Percentiles rank a stretch among this genome's conserved stretches.
These are phyloP conservation scores for Blastobotrys buckinghamii DNA, from an alignment of 1,139 yeast genomes.

Conservation along the genomic window DNA sequence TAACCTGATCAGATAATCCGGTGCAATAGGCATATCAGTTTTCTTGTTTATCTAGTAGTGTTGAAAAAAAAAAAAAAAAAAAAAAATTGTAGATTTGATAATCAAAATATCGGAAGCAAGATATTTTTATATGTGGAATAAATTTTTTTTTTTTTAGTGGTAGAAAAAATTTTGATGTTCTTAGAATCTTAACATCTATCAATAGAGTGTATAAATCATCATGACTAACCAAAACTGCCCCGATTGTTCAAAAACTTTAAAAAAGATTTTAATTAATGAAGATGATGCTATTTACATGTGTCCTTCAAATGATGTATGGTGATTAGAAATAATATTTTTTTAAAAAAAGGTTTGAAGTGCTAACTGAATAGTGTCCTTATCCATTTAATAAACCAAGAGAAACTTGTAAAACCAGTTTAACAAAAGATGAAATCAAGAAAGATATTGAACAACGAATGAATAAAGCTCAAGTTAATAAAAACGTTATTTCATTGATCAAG, in stretches of 20 bases:
- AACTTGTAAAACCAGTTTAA: slow-evolving; percentile 12
- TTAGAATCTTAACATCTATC: too few species aligned
- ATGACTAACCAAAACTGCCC: slow-evolving; percentile 19
- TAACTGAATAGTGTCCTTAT: slow-evolving; percentile 27
- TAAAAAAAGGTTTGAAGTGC: background rate
- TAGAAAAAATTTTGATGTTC: background rate
- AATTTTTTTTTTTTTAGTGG: background rate
- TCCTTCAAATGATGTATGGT: slow-evolving; percentile 15
- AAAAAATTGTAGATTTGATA: too few species aligned
- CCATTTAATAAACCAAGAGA: slow-evolving; percentile 29
- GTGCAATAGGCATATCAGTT: slow-evolving; percentile 37
- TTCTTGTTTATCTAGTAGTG: background rate
- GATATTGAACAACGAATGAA: slow-evolving; percentile 21
- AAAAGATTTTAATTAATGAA: slow-evolving; percentile 31
- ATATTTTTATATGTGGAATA: background rate
- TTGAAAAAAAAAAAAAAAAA: background rate
- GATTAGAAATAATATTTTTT: slow-evolving; percentile 13
- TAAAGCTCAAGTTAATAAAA: slow-evolving; percentile 15
- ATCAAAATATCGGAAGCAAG: background rate
- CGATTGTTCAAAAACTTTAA: slow-evolving; percentile 26
- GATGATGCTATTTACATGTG: slow-evolving; percentile 34
- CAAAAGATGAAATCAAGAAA: slow-evolving; percentile 17
- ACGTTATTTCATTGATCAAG: slow-evolving; percentile 12
- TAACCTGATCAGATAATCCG: slow-evolving; percentile 56
- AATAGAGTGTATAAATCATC: background rate